Evolutionary conservation across 2,329 filamentous ascomycete genomes (phyloP), one percentile per base, ranked within the genome.

Genomic region (Dactylellina parvicollis): DNA sequence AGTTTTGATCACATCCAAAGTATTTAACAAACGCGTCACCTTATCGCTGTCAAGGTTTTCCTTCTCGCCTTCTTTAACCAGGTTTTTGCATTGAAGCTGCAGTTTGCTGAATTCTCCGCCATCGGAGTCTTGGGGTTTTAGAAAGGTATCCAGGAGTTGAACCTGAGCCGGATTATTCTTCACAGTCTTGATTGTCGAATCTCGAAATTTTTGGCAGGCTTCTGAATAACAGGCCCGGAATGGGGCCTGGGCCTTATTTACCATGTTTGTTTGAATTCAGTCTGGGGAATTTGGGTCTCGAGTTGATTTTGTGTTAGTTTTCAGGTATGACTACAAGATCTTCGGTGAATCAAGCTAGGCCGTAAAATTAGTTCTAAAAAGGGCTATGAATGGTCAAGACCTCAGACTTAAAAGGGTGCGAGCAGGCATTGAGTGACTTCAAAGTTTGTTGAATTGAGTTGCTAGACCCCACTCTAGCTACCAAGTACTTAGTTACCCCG

Each of bases 61-160:
- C 4, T 30, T 49, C n/a, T 57, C 55, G 2, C 55, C 55, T n/a
- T 59, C 55, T 26, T 16, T 59, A 7, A 40, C 38, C 8, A 59
- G 16, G 10, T 44, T 46, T 20, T 20, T 59, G 18, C 55, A 59
- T 44, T 46, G 38, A 34, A 22, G 4, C n/a, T 59, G 36, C 9
- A 59, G 55, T 5, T 32, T 46, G 42, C 32, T 22, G n/a, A 46
- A 59, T 14, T 46, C 55, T 2, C 26, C 18, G 2, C 14, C n/a
- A 30, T 47, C 24, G 8, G 40, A 12, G n/a, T 16, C 18, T 10
- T 40, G 14, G 16, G 38, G n/a, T 20, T 47, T 42, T 20, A 59
- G 20, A 47, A 59, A 59, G 4, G 2, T 12, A 18, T 59, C 9
- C 8, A 59, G 42, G 1, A 34, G 14, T 2, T 47, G 4, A 4